Percentiles rank a stretch among this genome's conserved stretches.
Conservation (phyloP, 805 yeast species). For the Dipodascopsis uninucleata region DNA sequence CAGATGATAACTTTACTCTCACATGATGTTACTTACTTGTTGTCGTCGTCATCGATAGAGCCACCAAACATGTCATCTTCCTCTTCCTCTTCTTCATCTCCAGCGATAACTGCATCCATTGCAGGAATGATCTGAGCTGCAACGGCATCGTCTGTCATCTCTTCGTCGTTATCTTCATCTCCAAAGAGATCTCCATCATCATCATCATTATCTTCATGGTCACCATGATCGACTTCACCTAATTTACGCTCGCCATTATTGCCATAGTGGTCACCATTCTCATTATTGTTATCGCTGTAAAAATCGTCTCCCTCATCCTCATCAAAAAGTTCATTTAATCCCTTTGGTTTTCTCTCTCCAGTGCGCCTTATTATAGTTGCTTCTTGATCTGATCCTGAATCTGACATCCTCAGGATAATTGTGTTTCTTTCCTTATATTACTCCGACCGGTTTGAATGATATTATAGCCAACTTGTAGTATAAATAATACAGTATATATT, state of each 20-base stretch:
- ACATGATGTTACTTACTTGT: constrained; percentile 7
- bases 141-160: constrained; percentile 18
- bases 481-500: no score
- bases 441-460: no score
- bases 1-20: neutral
- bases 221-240: constrained; percentile 11
- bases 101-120: no score
- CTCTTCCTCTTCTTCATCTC: constrained; percentile 16
- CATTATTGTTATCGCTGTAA: constrained; percentile 18
- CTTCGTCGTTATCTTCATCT: constrained; percentile 18
- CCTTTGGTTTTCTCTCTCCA: no score
- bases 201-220: constrained; percentile 11
- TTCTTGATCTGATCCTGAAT: no score
- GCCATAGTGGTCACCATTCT: constrained; percentile 2
- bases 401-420: no score
- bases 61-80: constrained; percentile 27
- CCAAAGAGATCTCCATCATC: constrained; percentile 11
- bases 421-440: no score
- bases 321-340: constrained; percentile 29
- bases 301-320: constrained; percentile 25
- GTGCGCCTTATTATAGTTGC: no score
- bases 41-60: constrained; percentile 9
- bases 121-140: constrained; percentile 2
- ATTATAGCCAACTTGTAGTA: no score
- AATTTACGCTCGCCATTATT: constrained; percentile 7